Base-by-base conservation (phyloP, 1,284 basidiomycete genomes). In the Sphaerobolus stellatus region DNA sequence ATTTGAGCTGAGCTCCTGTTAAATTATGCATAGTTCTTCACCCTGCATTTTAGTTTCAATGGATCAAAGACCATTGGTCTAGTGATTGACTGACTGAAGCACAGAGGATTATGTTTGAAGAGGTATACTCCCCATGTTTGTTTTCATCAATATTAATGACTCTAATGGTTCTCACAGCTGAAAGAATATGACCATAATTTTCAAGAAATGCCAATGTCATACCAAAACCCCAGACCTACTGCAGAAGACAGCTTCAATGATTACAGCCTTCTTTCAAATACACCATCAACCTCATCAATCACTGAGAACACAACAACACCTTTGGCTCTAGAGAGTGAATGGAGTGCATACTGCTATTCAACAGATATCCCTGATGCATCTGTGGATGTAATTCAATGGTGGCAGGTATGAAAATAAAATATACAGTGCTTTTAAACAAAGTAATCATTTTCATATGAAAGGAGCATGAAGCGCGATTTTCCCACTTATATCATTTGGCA, bases 401-500 rank as follows among this genome's bases (percentile, higher is more conserved):
- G 33, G 33, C 33, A 36, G 33, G 33, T 36, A 11, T 11, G 33
- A 11, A 18, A 11, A 11, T 18, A 36, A 11, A 36, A 11, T 43
- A 9, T n/a, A 11, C n/a, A n/a, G 18, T 36, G 18, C 33, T 36
- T 36, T 36, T 36, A 11, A 18, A 11, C 11, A 36, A 11, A 36
- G 33, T 18, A 36, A 11, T 36, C 18, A 36, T 11, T 45, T 25
- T 16, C 25, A 16, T 50, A 18, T n/a, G n/a, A 13, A 20, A 56
- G 55, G 55, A 27, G 22, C 25, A 56, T 36, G 13, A 47, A 27
- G 13, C 28, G 3, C 18, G 51, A 2, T 64, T 50, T 43, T 61
- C 65, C 3, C 16, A 50, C 2, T 25, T 66, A 3, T 65, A 49
- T 36, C 40, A 38, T 1, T 50, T 65, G 5, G 61, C 64, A 2